A percentile compares a stretch with the other conserved stretches of the same genome.
Conservation (phyloP, 2,329 filamentous ascomycete species). For the Colletotrichum cordylinicola region DNA sequence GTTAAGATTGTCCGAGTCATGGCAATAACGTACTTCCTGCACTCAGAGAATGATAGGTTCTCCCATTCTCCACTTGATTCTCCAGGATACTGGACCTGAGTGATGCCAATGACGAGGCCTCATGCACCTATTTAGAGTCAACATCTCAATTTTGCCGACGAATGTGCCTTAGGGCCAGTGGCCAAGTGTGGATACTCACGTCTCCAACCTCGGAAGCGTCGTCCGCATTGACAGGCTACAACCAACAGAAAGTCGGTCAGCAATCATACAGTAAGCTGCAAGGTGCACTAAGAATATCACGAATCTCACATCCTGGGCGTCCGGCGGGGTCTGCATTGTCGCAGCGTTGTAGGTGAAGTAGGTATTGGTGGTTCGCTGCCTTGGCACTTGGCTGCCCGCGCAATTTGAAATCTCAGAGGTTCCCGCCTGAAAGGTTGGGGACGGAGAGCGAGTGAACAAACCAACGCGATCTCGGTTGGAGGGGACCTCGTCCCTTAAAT, state of each 20-base stretch:
- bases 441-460: too few relatives aligned
- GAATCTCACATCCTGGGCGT: neutral
- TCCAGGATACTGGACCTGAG: neutral
- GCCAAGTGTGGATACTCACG: too few relatives aligned
- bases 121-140: neutral
- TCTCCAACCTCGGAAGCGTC: neutral
- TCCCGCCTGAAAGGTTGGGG: too few relatives aligned
- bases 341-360: neutral
- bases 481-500: neutral
- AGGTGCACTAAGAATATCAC: too few relatives aligned
- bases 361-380: neutral
- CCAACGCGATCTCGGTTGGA: neutral
- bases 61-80: constrained; percentile 1
- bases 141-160: too few relatives aligned
- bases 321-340: neutral
- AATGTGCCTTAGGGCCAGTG: too few relatives aligned
- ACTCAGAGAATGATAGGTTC: constrained; percentile 19
- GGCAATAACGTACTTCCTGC: constrained; percentile 23
- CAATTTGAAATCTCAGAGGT: too few relatives aligned
- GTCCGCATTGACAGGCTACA: neutral
- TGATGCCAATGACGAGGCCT: neutral
- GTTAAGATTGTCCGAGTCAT: neutral
- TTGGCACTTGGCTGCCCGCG: neutral
- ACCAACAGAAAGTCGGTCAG: too few relatives aligned
- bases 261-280: too few relatives aligned